Conservation (phyloP, 2,329 filamentous ascomycete species). For the Colletotrichum gloeosporioides region DNA sequence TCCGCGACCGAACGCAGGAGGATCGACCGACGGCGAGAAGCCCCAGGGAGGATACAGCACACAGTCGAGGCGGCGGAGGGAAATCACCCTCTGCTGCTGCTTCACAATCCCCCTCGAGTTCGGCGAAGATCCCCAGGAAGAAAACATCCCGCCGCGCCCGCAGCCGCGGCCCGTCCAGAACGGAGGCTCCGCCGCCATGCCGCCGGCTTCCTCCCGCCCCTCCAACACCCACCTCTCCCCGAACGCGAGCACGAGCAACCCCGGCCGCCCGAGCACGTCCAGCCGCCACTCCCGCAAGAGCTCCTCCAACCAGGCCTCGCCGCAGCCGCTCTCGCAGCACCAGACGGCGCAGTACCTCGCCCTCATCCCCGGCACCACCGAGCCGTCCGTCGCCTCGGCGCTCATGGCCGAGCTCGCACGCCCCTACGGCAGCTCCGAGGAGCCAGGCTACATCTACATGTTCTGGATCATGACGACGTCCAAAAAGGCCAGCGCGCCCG, state of each 20-base stretch:
- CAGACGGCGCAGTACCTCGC: constrained; percentile 58
- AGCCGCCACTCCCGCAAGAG: constrained; percentile 32
- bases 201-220: not conserved
- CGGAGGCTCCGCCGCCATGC: constrained; percentile 8
- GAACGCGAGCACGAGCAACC: not conserved
- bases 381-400: constrained; percentile 71
- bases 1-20: constrained; percentile 24
- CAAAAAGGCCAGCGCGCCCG: constrained; percentile 57
- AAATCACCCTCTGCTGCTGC: constrained; percentile 55
- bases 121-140: constrained; percentile 38
- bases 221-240: constrained; percentile 22
- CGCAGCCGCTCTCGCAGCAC: constrained; percentile 34
- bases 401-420: constrained; percentile 79
- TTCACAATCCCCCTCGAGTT: constrained; percentile 52
- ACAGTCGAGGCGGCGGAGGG: constrained; percentile 35
- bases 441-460: constrained; percentile 96
- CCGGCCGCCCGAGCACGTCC: constrained; percentile 22
- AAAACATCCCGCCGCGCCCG: constrained; percentile 41
- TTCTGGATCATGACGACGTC: constrained; percentile 88
- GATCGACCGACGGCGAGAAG: constrained; percentile 4
- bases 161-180: constrained; percentile 52
- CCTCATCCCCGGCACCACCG: constrained; percentile 72
- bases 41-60: constrained; percentile 12
- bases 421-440: constrained; percentile 70
- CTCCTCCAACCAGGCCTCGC: constrained; percentile 31